Percentiles rank a stretch among this genome's conserved stretches.
These are phyloP conservation scores for Ettlia oleoabundans DNA, from an alignment of 139 green algal genomes.

Conservation along the genomic window DNA sequence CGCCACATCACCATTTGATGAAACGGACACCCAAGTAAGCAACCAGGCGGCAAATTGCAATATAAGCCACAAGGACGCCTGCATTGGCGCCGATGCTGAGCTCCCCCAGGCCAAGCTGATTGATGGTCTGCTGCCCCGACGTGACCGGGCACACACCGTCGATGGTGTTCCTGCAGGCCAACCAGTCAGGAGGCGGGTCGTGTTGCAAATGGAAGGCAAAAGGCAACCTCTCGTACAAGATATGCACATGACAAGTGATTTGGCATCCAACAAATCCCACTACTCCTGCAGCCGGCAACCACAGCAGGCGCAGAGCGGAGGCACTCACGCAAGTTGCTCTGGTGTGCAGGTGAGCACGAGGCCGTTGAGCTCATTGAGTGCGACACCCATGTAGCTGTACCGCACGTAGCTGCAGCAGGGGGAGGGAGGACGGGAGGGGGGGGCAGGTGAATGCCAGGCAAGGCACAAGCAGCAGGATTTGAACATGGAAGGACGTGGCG, in stretches of 20 bases:
- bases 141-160: slow-evolving; percentile 30
- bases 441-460: neutral
- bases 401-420: slow-evolving; percentile 6
- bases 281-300: neutral
- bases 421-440: neutral
- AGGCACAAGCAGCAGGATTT: no score
- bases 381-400: slow-evolving; percentile 53
- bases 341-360: slow-evolving; percentile 54
- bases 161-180: neutral
- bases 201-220: no score
- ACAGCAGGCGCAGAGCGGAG: neutral
- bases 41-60: slow-evolving; percentile 42
- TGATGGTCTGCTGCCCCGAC: slow-evolving; percentile 51
- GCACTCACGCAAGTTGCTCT: slow-evolving; percentile 34
- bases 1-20: slow-evolving; percentile 51
- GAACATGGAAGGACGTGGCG: no score
- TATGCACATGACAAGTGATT: neutral
- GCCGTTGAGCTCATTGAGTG: slow-evolving; percentile 59
- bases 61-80: slow-evolving; percentile 49
- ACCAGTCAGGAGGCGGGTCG: neutral
- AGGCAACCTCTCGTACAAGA: no score
- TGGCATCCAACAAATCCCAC: neutral
- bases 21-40: slow-evolving; percentile 57
- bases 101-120: slow-evolving; percentile 51
- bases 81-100: slow-evolving; percentile 48